Base-by-base conservation (phyloP, 176 grass and related monocot species). In the Alopecurus myosuroides region DNA sequence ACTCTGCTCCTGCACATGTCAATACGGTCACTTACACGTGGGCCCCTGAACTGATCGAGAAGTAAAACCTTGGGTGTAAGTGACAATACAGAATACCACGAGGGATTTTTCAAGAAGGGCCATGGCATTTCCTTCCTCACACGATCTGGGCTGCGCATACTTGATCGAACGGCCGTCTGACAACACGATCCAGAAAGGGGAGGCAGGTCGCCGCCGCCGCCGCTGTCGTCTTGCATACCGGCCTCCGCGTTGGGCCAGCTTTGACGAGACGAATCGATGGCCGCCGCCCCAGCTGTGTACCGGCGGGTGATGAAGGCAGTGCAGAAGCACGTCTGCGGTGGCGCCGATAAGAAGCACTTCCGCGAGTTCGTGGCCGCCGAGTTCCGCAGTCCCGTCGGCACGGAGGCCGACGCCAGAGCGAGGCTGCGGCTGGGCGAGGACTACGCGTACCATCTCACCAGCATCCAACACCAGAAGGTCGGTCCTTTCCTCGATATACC, bases 391-490 rank as follows among this genome's bases (percentile, higher is more conserved):
- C 80, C 86, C 46, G 34, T 76, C 12, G 44, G 63, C 36, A 46
- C 81, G 70, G 86, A 82, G 35, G 90, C 81, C 48, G 75, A 84
- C 51, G 82, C 90, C 45, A 46, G 23, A 40, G 77, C 81, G 5
- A 88, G 84, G 81, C 80, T 90, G 85, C 84, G 81, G 71, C 85
- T 95, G 26, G 90, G 88, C 20, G 55, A 71, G 35, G 88, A 88
- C 62, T 92, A 92, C 67, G 80, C 90, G 7, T 95, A 88, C 76
- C 88, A 92, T 39, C 80, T 95, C 69, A 79, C 78, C 72, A 90
- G 88, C 39, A 90, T 95, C 28, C 90, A 90, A 9, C 80, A 90
- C 81, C 88, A 95, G 78, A 95, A 95, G 88, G 93, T 95, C 41
- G 23, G 35, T 28, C 23, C 2, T 73, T 64, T 13, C 31, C 40